Evolutionary conservation across 2,329 filamentous ascomycete species (phyloP).

Genomic region (Pseudogymnoascus sp.): DNA sequence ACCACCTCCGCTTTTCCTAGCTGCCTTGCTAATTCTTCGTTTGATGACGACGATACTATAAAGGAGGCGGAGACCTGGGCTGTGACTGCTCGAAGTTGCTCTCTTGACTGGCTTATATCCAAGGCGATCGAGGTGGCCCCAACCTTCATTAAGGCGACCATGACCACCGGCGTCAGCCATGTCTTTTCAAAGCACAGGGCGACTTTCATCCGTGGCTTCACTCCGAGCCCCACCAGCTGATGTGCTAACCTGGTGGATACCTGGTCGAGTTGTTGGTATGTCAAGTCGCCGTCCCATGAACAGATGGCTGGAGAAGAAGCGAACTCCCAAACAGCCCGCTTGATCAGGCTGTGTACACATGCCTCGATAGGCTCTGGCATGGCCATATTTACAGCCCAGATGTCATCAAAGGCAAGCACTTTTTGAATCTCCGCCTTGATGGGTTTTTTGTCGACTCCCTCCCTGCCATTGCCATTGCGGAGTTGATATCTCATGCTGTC

Average conservation of each 20-base stretch:
- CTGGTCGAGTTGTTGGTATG: slow-evolving; percentile 17
- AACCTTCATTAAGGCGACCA: slow-evolving; percentile 24
- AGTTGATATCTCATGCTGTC: not conserved
- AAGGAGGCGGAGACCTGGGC: not conserved
- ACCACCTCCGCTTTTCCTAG: not conserved
- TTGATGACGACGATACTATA: not conserved
- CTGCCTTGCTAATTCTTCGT: not conserved
- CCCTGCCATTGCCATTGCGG: not conserved
- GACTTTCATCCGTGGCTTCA: slow-evolving; percentile 15
- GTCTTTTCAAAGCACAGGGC: slow-evolving; percentile 23
- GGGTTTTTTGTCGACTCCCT: not conserved
- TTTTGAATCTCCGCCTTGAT: not conserved
- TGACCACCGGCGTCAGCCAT: slow-evolving; percentile 19
- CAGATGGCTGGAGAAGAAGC: slow-evolving; percentile 15
- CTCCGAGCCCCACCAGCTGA: slow-evolving; percentile 4
- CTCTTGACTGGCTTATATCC: slow-evolving; percentile 15
- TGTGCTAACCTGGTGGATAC: slow-evolving; percentile 11
- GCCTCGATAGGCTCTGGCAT: not conserved
- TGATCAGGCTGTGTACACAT: slow-evolving; percentile 1
- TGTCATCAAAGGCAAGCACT: not conserved
- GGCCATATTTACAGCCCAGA: slow-evolving; percentile 13
- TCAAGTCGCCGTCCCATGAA: slow-evolving; percentile 18
- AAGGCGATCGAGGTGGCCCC: slow-evolving; percentile 26
- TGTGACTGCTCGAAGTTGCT: not conserved
- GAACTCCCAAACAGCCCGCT: not conserved